phyloP scores from a whole-genome alignment of 129 eudicot species.

The Chrysanthemum lavandulifolium region DNA sequence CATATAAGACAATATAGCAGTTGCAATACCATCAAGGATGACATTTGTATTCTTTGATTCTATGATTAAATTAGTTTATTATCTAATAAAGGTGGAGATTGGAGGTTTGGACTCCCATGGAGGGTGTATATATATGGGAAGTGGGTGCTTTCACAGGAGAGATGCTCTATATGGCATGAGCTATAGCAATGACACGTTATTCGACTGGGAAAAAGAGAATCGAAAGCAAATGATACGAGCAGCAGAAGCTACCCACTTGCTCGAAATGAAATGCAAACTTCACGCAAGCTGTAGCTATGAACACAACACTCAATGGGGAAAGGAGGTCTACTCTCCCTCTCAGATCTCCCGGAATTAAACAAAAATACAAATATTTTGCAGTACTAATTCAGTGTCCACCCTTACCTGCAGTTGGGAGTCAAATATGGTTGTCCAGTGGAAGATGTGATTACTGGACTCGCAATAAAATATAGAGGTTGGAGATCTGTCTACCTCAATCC shows the following conservation, averaged over 20 bases:
- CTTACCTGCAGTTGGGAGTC: conserved; percentile 38
- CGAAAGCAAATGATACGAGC: background rate
- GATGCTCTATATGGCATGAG: conserved; percentile 41
- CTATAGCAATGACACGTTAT: conserved; percentile 16
- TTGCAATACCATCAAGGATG: background rate
- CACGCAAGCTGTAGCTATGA: conserved; percentile 43
- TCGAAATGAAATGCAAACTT: conserved; percentile 36
- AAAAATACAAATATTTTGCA: background rate
- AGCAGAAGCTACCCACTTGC: conserved; percentile 6
- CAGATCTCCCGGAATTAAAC: background rate
- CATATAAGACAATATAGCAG: background rate
- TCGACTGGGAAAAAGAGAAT: conserved; percentile 19
- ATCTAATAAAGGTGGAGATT: conserved; percentile 42
- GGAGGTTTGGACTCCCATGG: conserved; percentile 43
- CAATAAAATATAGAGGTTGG: conserved; percentile 45
- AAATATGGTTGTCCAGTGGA: conserved; percentile 45
- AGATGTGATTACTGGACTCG: conserved; percentile 44
- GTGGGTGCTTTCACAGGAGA: conserved; percentile 55
- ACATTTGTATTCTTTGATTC: background rate
- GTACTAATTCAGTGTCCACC: background rate
- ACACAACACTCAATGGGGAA: conserved; percentile 44
- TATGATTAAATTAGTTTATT: conserved; percentile 3
- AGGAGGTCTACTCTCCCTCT: conserved; percentile 33
- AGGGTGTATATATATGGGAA: conserved; percentile 42
- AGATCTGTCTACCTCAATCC: conserved; percentile 39